Evolutionary conservation across 176 grass and related monocot species (phyloP), one percentile per base, ranked within the genome.

Genomic region (Cenchrus fungigraminus): DNA sequence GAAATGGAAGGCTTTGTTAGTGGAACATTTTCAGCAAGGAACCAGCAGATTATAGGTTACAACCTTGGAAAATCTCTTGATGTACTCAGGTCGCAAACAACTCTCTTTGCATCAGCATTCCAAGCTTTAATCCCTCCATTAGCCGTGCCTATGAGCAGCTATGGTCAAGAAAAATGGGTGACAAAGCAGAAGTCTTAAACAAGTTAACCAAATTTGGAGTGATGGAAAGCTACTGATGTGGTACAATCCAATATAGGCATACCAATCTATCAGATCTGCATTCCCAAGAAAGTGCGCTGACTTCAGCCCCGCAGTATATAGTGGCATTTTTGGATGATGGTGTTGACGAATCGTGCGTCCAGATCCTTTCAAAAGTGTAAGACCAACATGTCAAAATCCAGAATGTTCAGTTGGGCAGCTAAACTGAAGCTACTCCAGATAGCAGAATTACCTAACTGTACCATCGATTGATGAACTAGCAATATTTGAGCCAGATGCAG

Each of bases 41-140:
- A 14, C 15, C 14, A 58, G 32, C 51, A 74, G 32, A 70, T 12
- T 79, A 79, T 34, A 74, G 69, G 32, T 83, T 79, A 58, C 60
- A 91, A 95, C 96, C 93, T 95, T 80, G 96, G 96, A 90, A 95
- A 98, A 9, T 94, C 91, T 90, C 83, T 91, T 61, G 91, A 90
- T 83, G 96, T 95, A 82, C 81, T 95, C 59, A 98, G 87, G 83
- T 98, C 96, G 50, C 87, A 91, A 65, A 98, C 93, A 85, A 98
- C 93, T 90, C 96, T 85, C 83, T 98, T 98, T 73, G 93, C 96
- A 94, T 95, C 96, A 89, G 89, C 93, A 92, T 98, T 98, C 96
- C 96, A 98, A 81, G 96, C 96, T 90, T 98, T 98, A 75, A 98
- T 95, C 67, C 93, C 91, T 47, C 93, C 96, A 98, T 98, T 94